Evolutionary conservation across 257 asterid genomes (phyloP), one percentile per base, ranked within the genome.

Genomic region (Scutellaria minor): DNA sequence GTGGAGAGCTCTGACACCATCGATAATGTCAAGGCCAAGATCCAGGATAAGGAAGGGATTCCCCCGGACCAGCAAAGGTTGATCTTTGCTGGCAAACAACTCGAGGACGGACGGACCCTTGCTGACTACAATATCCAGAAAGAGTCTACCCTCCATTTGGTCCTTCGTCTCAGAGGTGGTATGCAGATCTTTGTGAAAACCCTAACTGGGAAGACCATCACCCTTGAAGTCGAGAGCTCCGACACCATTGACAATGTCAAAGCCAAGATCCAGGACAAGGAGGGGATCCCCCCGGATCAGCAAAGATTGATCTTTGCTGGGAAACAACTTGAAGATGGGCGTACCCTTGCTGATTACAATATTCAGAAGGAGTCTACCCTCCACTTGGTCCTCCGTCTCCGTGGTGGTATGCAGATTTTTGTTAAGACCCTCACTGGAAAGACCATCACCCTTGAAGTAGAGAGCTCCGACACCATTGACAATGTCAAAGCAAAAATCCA

Each of bases 231-330:
- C 0, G 86, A 82, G n/a, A 76, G 82, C 67, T 82, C 86, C 0
- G 86, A 82, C 71, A 82, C 86, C 57, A 82, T 82, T 6, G 87
- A 83, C 9, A 83, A 83, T 1, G 87, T 83, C 0, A 83, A 83
- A 65, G 80, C 86, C 10, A 82, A 82, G 47, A 82, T 82, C 59
- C 86, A 82, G 14, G 86, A 82, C 62, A 82, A 82, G 79, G 86
- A 82, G 7, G 86, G 86, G 1, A 83, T 83, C 31, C 86, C 86
- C 11, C 86, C 86, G 0, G 86, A 83, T 8, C 86, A 83, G 84
- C 87, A 83, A 6, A 74, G 84, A 41, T 57, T 80, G 71, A 83
- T 83, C 75, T 83, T 83, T 4, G 87, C 87, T 0, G 87, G 85
- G 1, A 83, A 83, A 14, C 85, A 80, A 5, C 85, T 80, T 0